Percentiles rank a stretch among this genome's conserved stretches.
phyloP scores from a whole-genome alignment of 2,329 filamentous ascomycete species.

The Aspergillus luchuensis region DNA sequence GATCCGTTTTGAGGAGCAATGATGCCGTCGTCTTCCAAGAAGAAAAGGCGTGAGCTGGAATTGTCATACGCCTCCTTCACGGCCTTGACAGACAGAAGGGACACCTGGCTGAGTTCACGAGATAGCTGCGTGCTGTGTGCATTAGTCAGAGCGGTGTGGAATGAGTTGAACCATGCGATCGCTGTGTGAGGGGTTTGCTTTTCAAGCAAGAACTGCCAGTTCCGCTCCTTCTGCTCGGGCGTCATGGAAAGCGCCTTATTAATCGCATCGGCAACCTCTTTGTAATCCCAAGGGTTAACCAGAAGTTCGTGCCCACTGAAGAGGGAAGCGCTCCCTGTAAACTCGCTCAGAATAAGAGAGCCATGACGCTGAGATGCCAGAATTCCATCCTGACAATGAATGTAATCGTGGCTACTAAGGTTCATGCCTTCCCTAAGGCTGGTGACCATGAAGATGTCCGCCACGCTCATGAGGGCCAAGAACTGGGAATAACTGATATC shows the following conservation, averaged over 20 bases:
- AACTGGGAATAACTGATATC: slow-evolving; percentile 92
- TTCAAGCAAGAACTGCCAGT: slow-evolving; percentile 73
- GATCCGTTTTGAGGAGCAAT: slow-evolving; percentile 74
- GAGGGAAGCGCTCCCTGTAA: slow-evolving; percentile 85
- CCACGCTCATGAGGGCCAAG: slow-evolving; percentile 82
- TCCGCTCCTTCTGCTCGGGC: slow-evolving; percentile 68
- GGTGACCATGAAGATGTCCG: slow-evolving; percentile 88
- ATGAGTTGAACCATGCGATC: slow-evolving; percentile 74
- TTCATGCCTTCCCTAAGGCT: slow-evolving; percentile 97
- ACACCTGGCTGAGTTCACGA: slow-evolving; percentile 77
- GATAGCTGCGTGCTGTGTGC: slow-evolving; percentile 78
- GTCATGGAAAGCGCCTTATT: slow-evolving; percentile 79
- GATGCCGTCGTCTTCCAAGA: slow-evolving; percentile 86
- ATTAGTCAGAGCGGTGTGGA: slow-evolving; percentile 67
- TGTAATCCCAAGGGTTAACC: slow-evolving; percentile 94
- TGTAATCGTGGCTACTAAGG: slow-evolving; percentile 86
- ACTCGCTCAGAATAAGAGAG: slow-evolving; percentile 88
- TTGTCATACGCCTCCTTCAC: slow-evolving; percentile 67
- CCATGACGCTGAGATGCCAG: slow-evolving; percentile 73
- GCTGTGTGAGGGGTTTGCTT: slow-evolving; percentile 78
- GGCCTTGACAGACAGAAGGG: slow-evolving; percentile 68
- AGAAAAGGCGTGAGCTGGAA: slow-evolving; percentile 71
- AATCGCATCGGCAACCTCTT: slow-evolving; percentile 81
- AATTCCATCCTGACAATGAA: slow-evolving; percentile 85
- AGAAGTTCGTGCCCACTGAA: slow-evolving; percentile 77